Conservation (phyloP, 805 yeast genomes). For the Pichia manshurica region DNA sequence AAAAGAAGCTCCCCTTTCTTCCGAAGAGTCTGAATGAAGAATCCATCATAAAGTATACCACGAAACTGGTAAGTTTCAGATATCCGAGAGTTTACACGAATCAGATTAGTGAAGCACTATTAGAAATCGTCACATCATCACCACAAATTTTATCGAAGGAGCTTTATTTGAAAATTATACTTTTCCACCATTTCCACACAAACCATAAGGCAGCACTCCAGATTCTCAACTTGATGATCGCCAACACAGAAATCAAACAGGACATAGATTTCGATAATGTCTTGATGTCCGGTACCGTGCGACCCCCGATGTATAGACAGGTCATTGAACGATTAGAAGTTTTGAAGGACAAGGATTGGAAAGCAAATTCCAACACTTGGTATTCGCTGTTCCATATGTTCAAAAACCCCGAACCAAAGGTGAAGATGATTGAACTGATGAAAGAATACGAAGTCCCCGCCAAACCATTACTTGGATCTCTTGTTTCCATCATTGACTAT, state of each 20-base stretch:
- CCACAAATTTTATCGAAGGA: conserved; percentile 20
- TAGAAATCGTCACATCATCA: conserved; percentile 12
- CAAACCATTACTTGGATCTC: conserved; percentile 22
- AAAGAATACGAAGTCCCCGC: conserved; percentile 17
- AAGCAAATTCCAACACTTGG: conserved; percentile 27
- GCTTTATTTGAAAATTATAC: conserved; percentile 16
- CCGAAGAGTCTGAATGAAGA: conserved; percentile 12
- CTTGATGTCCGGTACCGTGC: conserved; percentile 17
- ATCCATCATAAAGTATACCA: conserved; percentile 17
- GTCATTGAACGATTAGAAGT: conserved; percentile 20
- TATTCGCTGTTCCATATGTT: conserved; percentile 23
- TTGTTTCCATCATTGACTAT: conserved; percentile 14
- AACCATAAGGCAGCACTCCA: conserved; percentile 17
- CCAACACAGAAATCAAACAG: conserved; percentile 15
- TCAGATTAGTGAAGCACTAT: conserved; percentile 15
- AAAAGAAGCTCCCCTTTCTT: conserved; percentile 16
- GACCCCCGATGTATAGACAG: conserved; percentile 15
- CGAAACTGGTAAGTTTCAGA: conserved; percentile 17
- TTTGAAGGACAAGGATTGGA: conserved; percentile 11
- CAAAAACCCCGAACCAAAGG: conserved; percentile 15
- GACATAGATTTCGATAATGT: conserved; percentile 29
- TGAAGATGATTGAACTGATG: conserved; percentile 23
- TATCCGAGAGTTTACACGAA: conserved; percentile 14
- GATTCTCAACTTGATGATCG: conserved; percentile 20
- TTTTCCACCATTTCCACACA: conserved; percentile 19